These are phyloP conservation scores for Bipolaris cookei DNA, from an alignment of 2,329 filamentous ascomycete genomes.

Conservation along the genomic window DNA sequence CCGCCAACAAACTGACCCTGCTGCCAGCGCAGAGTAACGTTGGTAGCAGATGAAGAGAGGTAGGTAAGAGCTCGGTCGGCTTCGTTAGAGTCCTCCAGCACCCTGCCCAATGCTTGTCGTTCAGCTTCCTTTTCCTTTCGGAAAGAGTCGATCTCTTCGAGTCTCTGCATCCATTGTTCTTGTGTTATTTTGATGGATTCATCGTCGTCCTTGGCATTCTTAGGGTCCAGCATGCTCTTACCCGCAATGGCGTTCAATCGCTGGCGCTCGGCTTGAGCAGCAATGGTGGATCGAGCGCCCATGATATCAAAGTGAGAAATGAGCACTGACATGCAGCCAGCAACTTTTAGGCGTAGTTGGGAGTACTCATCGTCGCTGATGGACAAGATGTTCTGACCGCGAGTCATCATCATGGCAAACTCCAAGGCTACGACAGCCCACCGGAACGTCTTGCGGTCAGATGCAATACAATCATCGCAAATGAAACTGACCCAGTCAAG, in stretches of 20 bases:
- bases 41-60: conserved; percentile 90
- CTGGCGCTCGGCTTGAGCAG: conserved; percentile 92
- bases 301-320: conserved; percentile 99
- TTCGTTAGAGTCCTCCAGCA: conserved; percentile 93
- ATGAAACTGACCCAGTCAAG: conserved; percentile 98
- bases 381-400: conserved; percentile 89
- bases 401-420: conserved; percentile 96
- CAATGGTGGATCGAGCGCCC: conserved; percentile 90
- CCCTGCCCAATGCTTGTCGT: conserved; percentile 84
- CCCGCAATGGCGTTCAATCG: conserved; percentile 79
- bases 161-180: conserved; percentile 74
- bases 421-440: conserved; percentile 96
- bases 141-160: conserved; percentile 77
- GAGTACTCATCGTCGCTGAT: conserved; percentile 88
- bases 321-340: conserved; percentile 94
- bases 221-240: conserved; percentile 79
- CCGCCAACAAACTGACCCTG: conserved; percentile 98
- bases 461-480: conserved; percentile 92
- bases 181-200: conserved; percentile 78
- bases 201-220: conserved; percentile 77
- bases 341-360: conserved; percentile 82
- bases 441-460: conserved; percentile 93
- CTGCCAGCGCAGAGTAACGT: conserved; percentile 96
- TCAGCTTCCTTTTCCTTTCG: conserved; percentile 83
- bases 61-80: conserved; percentile 94